Base-by-base conservation (phyloP, 2,329 filamentous ascomycete species). In the Cladophialophora carrionii region DNA sequence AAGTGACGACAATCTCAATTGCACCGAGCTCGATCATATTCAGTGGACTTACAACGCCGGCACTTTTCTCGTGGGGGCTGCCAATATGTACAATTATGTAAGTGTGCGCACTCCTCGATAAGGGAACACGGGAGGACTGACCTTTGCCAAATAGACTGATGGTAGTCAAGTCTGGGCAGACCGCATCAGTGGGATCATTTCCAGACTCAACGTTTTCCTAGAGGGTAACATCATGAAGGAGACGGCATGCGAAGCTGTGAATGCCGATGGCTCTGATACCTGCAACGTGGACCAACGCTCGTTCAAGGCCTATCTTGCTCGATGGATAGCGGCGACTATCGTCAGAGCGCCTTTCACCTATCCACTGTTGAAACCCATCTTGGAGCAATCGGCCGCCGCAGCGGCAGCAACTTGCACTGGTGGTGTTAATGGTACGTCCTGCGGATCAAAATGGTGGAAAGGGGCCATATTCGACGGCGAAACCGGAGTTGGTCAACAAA, bases 241-340 rank as follows among this genome's bases (percentile, higher is more conserved):
- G 73, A 78, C 79, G 43, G 81, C 84, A 10, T 90, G 87, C 72
- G 87, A 89, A 72, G 75, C 72, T 53, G 72, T 79, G 65, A 60
- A 60, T 22, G 26, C 56, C 12, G 57, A 52, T 34, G 57, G 57
- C 32, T 52, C 57, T 22, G 74, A 78, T 68, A 80, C 76, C 14
- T 89, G 87, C 76, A 84, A 88, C 74, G 79, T 83, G n/a, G 87
- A 89, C 68, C 85, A 88, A 74, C 82, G 81, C 53, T 84, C 83
- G 1, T 90, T 89, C 80, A 90, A 89, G 75, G 86, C 85, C 10
- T 89, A 87, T 72, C 79, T 89, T 5, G 78, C 83, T 0, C 84
- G 87, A 46, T 90, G 85, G 82, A 80, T 82, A 77, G 85, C 84
- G 14, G 79, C 82, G 3, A 81, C 85, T 4, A 82, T 81, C 0